Evolutionary conservation across 2,329 filamentous ascomycete genomes (phyloP).

Genomic region (Xylaria polymorpha): DNA sequence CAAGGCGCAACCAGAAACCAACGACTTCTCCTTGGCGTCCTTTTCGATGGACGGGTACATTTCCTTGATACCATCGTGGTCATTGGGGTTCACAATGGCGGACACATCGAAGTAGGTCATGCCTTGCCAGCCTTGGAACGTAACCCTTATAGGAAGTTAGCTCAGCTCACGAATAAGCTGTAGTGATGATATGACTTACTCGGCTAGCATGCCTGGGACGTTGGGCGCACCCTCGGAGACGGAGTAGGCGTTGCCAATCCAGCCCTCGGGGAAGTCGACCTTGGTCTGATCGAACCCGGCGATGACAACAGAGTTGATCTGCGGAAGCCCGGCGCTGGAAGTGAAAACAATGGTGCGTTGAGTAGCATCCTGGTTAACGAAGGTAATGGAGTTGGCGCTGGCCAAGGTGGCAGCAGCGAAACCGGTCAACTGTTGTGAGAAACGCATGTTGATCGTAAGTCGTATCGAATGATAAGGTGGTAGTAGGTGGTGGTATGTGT

Average conservation of each 20-base stretch:
- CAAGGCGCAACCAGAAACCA: slow-evolving; percentile 61
- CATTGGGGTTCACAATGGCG: slow-evolving; percentile 65
- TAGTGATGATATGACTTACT: slow-evolving; percentile 44
- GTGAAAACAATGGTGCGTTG: slow-evolving; percentile 65
- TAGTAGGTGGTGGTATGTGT: slow-evolving; percentile 30
- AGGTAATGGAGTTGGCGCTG: slow-evolving; percentile 64
- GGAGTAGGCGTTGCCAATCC: slow-evolving; percentile 65
- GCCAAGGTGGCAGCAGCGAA: slow-evolving; percentile 33
- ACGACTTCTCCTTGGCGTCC: slow-evolving; percentile 39
- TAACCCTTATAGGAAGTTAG: slow-evolving; percentile 43
- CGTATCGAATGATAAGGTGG: slow-evolving; percentile 34
- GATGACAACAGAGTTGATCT: slow-evolving; percentile 56
- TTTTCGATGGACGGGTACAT: slow-evolving; percentile 59
- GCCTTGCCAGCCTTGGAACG: slow-evolving; percentile 61
- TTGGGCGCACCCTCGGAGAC: slow-evolving; percentile 58
- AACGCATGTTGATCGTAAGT: slow-evolving; percentile 65
- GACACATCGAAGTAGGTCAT: slow-evolving; percentile 69
- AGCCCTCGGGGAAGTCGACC: slow-evolving; percentile 57
- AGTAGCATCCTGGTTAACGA: slow-evolving; percentile 67
- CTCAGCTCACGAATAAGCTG: not conserved
- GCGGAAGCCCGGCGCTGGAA: slow-evolving; percentile 53
- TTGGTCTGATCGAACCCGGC: slow-evolving; percentile 53
- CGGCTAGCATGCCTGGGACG: slow-evolving; percentile 63
- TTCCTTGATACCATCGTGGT: slow-evolving; percentile 65
- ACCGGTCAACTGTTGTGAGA: slow-evolving; percentile 47